Evolutionary conservation across 768 basidiomycete genomes (phyloP).

Genomic region (Mycena rebaudengoi): DNA sequence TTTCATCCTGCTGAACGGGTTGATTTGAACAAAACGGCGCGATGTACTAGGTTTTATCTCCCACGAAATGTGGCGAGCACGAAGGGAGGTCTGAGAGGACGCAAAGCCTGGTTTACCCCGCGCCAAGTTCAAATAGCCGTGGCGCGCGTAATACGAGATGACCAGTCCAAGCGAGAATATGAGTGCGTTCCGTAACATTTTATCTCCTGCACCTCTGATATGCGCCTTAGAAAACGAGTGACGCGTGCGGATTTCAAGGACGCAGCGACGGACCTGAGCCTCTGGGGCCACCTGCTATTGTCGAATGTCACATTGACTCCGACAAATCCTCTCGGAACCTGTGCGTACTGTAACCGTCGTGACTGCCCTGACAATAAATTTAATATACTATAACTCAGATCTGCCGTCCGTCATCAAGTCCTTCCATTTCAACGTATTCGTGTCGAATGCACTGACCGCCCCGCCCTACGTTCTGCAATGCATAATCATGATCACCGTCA

Average conservation of each 20-base stretch:
- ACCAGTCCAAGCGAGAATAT: conserved; percentile 47
- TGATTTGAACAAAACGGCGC: not conserved
- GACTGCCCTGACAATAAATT: not conserved
- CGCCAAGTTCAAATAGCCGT: conserved; percentile 46
- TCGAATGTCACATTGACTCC: conserved; percentile 46
- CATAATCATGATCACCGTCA: conserved; percentile 41
- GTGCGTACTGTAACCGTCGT: conserved; percentile 28
- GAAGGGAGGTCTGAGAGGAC: conserved; percentile 42
- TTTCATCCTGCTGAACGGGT: not conserved
- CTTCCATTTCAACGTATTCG: conserved; percentile 46
- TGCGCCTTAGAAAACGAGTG: conserved; percentile 37
- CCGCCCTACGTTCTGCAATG: conserved; percentile 48
- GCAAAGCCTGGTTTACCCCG: conserved; percentile 45
- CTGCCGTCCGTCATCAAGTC: conserved; percentile 49
- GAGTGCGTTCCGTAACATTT: conserved; percentile 35
- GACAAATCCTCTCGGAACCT: conserved; percentile 45
- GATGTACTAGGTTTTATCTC: conserved; percentile 44
- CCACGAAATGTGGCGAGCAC: conserved; percentile 40
- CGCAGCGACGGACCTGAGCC: conserved; percentile 44
- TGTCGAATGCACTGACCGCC: conserved; percentile 48
- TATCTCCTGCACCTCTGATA: not conserved
- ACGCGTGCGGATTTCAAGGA: conserved; percentile 47
- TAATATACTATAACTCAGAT: conserved; percentile 29
- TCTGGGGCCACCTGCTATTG: conserved; percentile 47
- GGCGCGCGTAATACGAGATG: conserved; percentile 47